Percentiles rank a stretch among this genome's conserved stretches.
Evolutionary conservation across 2,329 filamentous ascomycete genomes (phyloP).

Genomic region (Harringtonia lauricola): DNA sequence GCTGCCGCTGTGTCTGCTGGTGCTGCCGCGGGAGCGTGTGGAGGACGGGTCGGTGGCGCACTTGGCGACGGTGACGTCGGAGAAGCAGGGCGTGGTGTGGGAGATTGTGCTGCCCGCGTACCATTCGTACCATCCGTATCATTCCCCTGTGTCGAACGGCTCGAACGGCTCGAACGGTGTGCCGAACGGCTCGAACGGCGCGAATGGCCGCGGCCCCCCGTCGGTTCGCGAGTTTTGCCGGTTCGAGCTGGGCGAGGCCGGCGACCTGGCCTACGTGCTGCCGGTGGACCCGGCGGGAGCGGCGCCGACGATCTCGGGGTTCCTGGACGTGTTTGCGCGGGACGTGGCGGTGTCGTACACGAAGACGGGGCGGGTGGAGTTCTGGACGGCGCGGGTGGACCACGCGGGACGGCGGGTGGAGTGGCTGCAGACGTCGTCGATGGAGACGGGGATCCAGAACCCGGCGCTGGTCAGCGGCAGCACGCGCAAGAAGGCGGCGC

Average conservation of each 20-base stretch:
- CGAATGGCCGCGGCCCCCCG: slow-evolving; percentile 22
- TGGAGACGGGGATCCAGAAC: slow-evolving; percentile 64
- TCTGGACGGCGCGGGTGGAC: slow-evolving; percentile 75
- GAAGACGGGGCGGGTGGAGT: slow-evolving; percentile 59
- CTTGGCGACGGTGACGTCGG: slow-evolving; percentile 72
- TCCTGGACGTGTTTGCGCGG: slow-evolving; percentile 74
- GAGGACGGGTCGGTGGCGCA: slow-evolving; percentile 50
- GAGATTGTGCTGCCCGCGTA: slow-evolving; percentile 52
- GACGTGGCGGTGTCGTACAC: slow-evolving; percentile 85
- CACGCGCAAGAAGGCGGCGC: slow-evolving; percentile 73
- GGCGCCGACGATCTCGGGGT: slow-evolving; percentile 58
- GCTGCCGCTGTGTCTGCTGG: slow-evolving; percentile 69
- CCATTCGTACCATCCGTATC: no score
- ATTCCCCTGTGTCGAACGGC: neutral
- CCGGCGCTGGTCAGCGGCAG: slow-evolving; percentile 76
- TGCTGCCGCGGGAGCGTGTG: slow-evolving; percentile 53
- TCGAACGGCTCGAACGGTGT: slow-evolving; percentile 6
- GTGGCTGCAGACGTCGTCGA: slow-evolving; percentile 72
- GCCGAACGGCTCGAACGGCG: slow-evolving; percentile 2
- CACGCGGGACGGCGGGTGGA: slow-evolving; percentile 49
- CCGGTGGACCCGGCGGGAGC: slow-evolving; percentile 82
- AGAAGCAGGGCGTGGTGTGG: slow-evolving; percentile 73
- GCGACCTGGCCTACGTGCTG: slow-evolving; percentile 56
- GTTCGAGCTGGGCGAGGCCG: slow-evolving; percentile 53
- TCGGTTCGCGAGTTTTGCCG: slow-evolving; percentile 55